phyloP scores from a whole-genome alignment of 768 basidiomycete species.

The Sporobolomyces pararoseus region DNA sequence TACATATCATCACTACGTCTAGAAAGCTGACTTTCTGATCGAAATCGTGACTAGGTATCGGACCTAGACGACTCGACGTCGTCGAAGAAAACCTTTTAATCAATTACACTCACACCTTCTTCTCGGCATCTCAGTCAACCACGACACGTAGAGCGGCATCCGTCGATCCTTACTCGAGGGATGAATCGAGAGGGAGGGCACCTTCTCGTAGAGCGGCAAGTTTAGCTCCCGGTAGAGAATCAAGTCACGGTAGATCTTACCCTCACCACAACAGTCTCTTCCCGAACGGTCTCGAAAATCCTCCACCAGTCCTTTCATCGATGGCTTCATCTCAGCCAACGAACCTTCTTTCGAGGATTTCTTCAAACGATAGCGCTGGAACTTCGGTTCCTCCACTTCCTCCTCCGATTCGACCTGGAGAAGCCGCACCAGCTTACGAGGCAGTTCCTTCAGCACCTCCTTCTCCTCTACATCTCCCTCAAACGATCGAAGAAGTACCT shows the following conservation, averaged over 20 bases:
- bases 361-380: slow-evolving; percentile 13
- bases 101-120: slow-evolving; percentile 67
- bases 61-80: slow-evolving; percentile 68
- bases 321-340: neutral
- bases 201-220: slow-evolving; percentile 25
- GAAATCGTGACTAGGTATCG: no score
- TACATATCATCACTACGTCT: no score
- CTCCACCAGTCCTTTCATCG: neutral
- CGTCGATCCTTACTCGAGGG: slow-evolving; percentile 51
- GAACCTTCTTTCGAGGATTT: slow-evolving; percentile 22
- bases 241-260: slow-evolving; percentile 31
- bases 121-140: slow-evolving; percentile 57
- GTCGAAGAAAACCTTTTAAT: slow-evolving; percentile 73
- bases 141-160: slow-evolving; percentile 56
- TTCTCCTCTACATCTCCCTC: slow-evolving; percentile 17
- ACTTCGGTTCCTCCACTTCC: neutral
- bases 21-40: neutral
- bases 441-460: slow-evolving; percentile 14
- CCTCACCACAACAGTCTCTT: slow-evolving; percentile 31
- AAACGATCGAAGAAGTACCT: neutral
- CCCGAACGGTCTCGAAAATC: slow-evolving; percentile 21
- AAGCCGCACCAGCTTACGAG: slow-evolving; percentile 36
- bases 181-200: slow-evolving; percentile 28
- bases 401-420: slow-evolving; percentile 33
- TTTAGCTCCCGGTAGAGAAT: slow-evolving; percentile 22